Base-by-base conservation (phyloP, 768 basidiomycete genomes). In the Lyophyllum decastes region DNA sequence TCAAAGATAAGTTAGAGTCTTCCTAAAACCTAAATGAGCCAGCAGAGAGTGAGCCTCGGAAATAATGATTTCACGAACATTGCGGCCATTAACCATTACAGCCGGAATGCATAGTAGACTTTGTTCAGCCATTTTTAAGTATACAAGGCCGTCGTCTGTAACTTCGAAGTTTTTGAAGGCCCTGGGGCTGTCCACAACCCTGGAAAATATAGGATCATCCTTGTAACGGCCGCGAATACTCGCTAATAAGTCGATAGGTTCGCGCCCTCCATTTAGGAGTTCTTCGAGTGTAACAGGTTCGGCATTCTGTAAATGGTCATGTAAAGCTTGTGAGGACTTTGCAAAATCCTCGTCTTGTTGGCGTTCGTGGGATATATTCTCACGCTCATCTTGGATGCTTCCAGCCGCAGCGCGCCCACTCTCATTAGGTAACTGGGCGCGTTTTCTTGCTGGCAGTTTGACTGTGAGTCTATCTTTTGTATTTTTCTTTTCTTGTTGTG, bases 11-110 rank as follows among this genome's bases (percentile, higher is more conserved):
- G 49, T 22, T 0, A 75, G 17, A 0, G 73, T 77, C 46, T 78
- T 78, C 12, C 21, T 26, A 0, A 54, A 17, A 8, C 76, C 74
- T 0, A 77, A 58, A 46, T 77, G 76, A 17, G 47, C 47, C 5
- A 48, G 47, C 26, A 48, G 26, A 3, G 47, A 48, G 26, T 48
- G 47, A n/a, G 47, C 47, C 30, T 48, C 47, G 1, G 58, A 56
- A 0, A 77, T 76, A 0, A 76, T 17, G 1, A 67, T 53, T 45
- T 75, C 75, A 0, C 66, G 43, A 0, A 69, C 25, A 0, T 34
- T 58, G 24, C 27, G 47, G 2, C 61, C 64, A 0, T 61, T 58
- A 14, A 62, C 33, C 9, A 35, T 30, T 1, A 64, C 27, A 10
- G 66, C 61, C 1, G 65, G 68, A 0, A 70, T 64, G 27, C 61